Base-by-base conservation (phyloP, 129 eudicot genomes). In the Glebionis coronaria region DNA sequence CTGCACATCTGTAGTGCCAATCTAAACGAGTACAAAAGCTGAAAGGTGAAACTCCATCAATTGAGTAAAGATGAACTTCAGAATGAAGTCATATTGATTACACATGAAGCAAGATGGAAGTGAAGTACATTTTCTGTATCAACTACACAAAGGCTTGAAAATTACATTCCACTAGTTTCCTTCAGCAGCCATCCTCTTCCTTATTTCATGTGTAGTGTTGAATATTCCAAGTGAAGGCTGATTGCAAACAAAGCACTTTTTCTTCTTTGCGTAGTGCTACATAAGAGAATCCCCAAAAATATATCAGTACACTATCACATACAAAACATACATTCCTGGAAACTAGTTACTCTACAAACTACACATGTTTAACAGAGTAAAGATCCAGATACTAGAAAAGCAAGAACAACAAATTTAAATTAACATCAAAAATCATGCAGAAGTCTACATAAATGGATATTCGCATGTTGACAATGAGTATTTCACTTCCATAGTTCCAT, bases 181-280 rank as follows among this genome's bases (percentile, higher is more conserved):
- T 54, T 81, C 88, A 2, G 85, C 90, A 38, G 86, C 85, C 78
- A 52, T 86, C 71, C 64, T 86, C 76, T 86, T 88, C 50, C 83
- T 86, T 57, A 91, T 88, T 80, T 85, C 94, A 56, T 80, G 85
- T 0, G 96, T 96, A 4, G 97, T 77, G 61, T 88, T 86, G 82
- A 93, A 93, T 68, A 88, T 86, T 31, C 98, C 98, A 58, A 73
- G 76, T 3, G 98, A 88, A 10, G 95, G 96, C 75, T 83, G 82
- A 83, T 88, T 82, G 81, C 98, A 93, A 5, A 88, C 96, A 51
- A 76, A 93, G 76, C 96, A 93, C 70, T 86, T 88, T 65, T 88
- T 93, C 78, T 84, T 92, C 73, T 71, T 88, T 2, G 88, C 67
- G 59, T 93, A 96, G 68, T 93, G 96, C 96, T 93, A 87, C 56